These are phyloP conservation scores for Brasenia schreberi DNA, from an alignment of 164 flowering plant genomes.

Conservation along the genomic window DNA sequence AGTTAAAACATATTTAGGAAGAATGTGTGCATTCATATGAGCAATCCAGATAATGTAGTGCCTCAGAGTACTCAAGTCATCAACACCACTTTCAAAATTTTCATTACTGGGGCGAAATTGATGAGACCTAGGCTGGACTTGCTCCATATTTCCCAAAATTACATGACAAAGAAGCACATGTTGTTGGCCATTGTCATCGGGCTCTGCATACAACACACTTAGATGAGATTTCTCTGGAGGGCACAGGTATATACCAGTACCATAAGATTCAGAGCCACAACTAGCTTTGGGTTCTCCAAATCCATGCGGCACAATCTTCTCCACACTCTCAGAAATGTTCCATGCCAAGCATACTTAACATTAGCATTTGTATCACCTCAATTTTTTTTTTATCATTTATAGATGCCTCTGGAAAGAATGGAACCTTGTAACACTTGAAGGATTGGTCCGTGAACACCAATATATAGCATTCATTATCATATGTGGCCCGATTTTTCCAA, in stretches of 20 bases:
- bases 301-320: not conserved
- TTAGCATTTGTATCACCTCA: not conserved
- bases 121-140: constrained; percentile 28
- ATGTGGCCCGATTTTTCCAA: not conserved
- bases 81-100: constrained; percentile 42
- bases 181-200: constrained; percentile 28
- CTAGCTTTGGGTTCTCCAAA: not conserved
- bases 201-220: constrained; percentile 25
- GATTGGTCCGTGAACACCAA: not conserved
- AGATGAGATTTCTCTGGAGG: not conserved
- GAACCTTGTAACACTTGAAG: not conserved
- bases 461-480: not conserved
- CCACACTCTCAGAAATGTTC: not conserved
- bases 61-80: constrained; percentile 33
- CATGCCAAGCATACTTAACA: constrained; percentile 2
- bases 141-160: constrained; percentile 41
- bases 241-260: not conserved
- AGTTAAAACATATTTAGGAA: constrained; percentile 51
- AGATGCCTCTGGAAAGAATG: not conserved
- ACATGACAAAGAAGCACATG: constrained; percentile 46
- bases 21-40: constrained; percentile 37
- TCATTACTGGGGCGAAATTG: constrained; percentile 31
- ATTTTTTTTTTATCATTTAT: not conserved
- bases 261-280: constrained; percentile 1
- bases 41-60: constrained; percentile 43